Conservation (phyloP, 352 stramenopile species). For the Phytophthora sp. region DNA sequence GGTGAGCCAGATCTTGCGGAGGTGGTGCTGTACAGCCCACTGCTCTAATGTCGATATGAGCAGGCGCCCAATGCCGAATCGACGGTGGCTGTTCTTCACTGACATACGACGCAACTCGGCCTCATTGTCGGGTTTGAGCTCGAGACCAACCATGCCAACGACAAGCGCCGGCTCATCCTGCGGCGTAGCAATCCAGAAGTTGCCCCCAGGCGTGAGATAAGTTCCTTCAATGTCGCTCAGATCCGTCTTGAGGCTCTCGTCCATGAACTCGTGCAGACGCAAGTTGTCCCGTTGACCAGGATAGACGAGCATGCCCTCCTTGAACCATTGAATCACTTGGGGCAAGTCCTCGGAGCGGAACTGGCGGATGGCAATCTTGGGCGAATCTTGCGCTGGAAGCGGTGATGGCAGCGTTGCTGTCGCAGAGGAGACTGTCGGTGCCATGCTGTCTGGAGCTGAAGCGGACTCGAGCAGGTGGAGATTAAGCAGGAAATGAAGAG, state of each 20-base stretch:
- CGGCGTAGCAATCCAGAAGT: conserved; percentile 49
- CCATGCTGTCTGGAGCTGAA: no score
- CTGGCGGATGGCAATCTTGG: conserved; percentile 24
- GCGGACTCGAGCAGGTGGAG: no score
- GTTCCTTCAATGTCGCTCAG: conserved; percentile 36
- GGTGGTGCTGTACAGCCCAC: conserved; percentile 23
- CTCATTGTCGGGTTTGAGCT: conserved; percentile 30
- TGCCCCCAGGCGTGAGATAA: conserved; percentile 40
- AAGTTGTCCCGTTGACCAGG: conserved; percentile 6
- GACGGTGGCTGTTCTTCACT: conserved; percentile 33
- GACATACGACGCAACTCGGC: conserved; percentile 49
- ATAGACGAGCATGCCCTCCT: conserved; percentile 28
- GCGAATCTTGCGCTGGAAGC: not conserved
- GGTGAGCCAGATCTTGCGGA: conserved; percentile 37
- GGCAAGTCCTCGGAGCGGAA: conserved; percentile 24
- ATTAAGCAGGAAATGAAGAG: no score
- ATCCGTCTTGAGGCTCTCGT: conserved; percentile 30
- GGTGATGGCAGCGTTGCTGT: not conserved
- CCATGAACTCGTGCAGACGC: conserved; percentile 23
- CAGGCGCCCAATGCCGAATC: conserved; percentile 36
- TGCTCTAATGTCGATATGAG: conserved; percentile 25
- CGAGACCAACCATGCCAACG: conserved; percentile 40
- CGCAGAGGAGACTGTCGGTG: conserved; percentile 11
- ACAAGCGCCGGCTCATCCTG: conserved; percentile 16
- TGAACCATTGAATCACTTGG: conserved; percentile 29